Evolutionary conservation across 176 grass and related monocot genomes (phyloP).

Genomic region (Melocanna baccifera): DNA sequence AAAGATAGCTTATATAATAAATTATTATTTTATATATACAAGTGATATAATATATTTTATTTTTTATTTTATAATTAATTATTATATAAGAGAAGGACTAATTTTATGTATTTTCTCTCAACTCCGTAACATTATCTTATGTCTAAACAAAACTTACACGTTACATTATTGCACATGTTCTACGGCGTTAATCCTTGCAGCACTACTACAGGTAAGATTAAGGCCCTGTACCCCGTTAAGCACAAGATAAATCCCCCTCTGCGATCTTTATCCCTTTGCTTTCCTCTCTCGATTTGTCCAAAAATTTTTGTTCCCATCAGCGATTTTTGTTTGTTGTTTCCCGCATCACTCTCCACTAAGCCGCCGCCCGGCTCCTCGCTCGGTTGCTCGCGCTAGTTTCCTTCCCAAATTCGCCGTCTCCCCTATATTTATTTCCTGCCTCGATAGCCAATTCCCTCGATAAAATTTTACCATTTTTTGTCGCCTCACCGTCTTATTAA

Average conservation of each 20-base stretch:
- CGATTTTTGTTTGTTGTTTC: conserved; percentile 29
- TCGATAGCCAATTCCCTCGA: background rate
- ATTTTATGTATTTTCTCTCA: too few species aligned
- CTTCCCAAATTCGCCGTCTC: conserved; percentile 21
- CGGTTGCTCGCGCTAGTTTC: conserved; percentile 18
- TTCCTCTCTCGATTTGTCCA: conserved; percentile 42
- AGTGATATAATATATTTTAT: too few species aligned
- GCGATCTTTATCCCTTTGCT: background rate
- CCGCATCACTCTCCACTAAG: conserved; percentile 48
- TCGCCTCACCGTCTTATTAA: background rate
- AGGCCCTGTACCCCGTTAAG: background rate
- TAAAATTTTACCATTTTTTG: conserved; percentile 8
- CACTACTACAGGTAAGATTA: background rate
- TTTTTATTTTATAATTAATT: too few species aligned
- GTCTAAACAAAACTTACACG: too few species aligned
- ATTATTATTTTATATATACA: too few species aligned
- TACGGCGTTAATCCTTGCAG: background rate
- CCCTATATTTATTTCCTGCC: conserved; percentile 36
- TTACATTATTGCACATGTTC: background rate
- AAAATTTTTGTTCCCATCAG: conserved; percentile 5
- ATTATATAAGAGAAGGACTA: too few species aligned
- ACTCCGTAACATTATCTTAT: too few species aligned
- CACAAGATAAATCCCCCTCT: conserved; percentile 35
- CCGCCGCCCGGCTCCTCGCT: conserved; percentile 5
- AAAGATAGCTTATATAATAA: too few species aligned